Percentiles rank a stretch among this genome's conserved stretches.
These are phyloP conservation scores for Carpinus viminea DNA, from an alignment of 306 rosid genomes.

Conservation along the genomic window DNA sequence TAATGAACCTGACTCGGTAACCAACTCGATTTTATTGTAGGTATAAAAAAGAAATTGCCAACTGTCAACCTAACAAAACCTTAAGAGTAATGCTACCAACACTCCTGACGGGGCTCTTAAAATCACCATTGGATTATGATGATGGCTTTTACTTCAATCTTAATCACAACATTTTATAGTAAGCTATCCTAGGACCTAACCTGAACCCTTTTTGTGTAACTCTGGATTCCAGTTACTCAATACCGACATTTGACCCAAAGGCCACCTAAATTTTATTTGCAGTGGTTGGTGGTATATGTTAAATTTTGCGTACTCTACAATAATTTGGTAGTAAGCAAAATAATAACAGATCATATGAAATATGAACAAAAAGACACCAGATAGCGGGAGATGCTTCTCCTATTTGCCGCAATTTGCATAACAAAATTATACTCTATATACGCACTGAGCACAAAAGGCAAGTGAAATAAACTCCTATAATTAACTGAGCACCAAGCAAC, in stretches of 20 bases:
- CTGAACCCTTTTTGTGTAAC: neutral
- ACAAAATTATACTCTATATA: neutral
- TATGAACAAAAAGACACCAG: neutral
- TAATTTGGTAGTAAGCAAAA: neutral
- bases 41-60: neutral
- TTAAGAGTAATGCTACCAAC: neutral
- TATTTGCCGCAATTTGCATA: neutral
- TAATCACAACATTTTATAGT: neutral
- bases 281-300: neutral
- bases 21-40: neutral
- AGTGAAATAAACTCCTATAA: constrained; percentile 6
- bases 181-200: neutral
- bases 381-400: neutral
- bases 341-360: neutral
- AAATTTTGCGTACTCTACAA: neutral
- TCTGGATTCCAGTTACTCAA: neutral
- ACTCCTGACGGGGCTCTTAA: too few species aligned
- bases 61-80: neutral
- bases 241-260: neutral
- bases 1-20: neutral
- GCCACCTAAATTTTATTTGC: neutral
- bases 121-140: too few species aligned
- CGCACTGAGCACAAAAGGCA: constrained; percentile 1
- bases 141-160: neutral
- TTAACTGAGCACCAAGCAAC: neutral